These are phyloP conservation scores for Aegilops umbellulata DNA, from an alignment of 176 grass and related monocot genomes.

Conservation along the genomic window DNA sequence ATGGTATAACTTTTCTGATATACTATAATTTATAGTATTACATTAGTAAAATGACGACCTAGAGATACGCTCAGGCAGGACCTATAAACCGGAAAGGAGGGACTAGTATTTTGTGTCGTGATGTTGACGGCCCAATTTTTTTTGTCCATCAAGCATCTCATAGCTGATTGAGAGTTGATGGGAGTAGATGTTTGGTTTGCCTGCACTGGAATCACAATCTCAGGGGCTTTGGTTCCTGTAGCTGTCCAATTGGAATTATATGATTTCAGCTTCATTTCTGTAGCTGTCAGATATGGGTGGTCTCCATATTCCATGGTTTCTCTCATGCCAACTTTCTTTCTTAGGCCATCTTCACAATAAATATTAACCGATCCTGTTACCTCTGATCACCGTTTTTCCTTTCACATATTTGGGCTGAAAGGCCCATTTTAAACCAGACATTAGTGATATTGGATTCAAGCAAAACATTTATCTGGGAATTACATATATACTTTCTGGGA, in stretches of 20 bases:
- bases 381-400: not conserved
- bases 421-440: not conserved
- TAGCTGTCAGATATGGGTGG: not conserved
- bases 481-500: not conserved
- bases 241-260: not conserved
- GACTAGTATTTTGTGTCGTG: no score
- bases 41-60: no score
- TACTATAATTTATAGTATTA: no score
- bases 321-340: not conserved
- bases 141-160: no score
- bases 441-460: not conserved
- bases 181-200: not conserved
- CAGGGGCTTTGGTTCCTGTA: not conserved
- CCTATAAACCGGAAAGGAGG: no score
- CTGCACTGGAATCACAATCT: not conserved
- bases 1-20: no score
- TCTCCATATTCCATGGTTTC: not conserved
- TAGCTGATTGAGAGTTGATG: no score
- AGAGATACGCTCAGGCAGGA: no score
- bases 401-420: not conserved
- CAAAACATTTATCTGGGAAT: conserved; percentile 3
- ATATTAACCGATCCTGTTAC: not conserved
- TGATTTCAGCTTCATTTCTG: not conserved
- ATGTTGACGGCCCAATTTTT: no score
- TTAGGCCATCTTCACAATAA: conserved; percentile 1